A percentile compares a stretch with the other conserved stretches of the same genome.
phyloP scores from a whole-genome alignment of 2,329 filamentous ascomycete genomes.

The Phialemoniopsis sp. region DNA sequence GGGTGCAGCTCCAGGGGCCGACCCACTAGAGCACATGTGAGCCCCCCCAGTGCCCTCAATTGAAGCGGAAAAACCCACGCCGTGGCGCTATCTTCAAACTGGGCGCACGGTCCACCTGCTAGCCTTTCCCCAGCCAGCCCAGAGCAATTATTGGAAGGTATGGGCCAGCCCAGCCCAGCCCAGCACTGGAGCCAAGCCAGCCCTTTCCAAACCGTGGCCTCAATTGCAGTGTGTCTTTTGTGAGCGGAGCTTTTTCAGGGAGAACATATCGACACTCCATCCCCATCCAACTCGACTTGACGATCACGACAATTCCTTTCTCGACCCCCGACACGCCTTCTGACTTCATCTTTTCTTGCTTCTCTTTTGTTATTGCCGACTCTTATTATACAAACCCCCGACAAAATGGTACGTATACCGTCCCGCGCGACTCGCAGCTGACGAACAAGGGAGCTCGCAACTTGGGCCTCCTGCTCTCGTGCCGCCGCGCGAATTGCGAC shows the following conservation, averaged over 20 bases:
- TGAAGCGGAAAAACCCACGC: no score
- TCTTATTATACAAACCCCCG: no score
- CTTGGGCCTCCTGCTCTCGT: neutral
- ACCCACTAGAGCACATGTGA: no score
- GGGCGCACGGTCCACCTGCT: no score
- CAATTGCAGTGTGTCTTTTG: conserved; percentile 22
- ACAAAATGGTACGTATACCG: conserved; percentile 10
- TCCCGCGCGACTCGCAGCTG: no score
- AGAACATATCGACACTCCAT: conserved; percentile 19
- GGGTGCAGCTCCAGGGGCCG: no score
- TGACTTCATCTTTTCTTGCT: conserved; percentile 10
- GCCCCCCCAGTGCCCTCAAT: no score
- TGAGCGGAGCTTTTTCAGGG: conserved; percentile 22
- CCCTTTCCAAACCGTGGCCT: conserved; percentile 29
- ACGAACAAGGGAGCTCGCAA: no score
- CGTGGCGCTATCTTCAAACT: no score
- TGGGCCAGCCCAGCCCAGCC: no score
- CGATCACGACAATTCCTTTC: conserved; percentile 5
- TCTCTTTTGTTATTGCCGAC: conserved; percentile 10
- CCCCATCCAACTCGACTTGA: conserved; percentile 30
- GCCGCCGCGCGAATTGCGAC: neutral
- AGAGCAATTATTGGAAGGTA: no score
- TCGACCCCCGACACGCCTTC: conserved; percentile 10
- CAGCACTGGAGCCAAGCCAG: neutral
- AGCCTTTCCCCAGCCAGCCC: no score